Evolutionary conservation across 208 protist species (phyloP).

Genomic region (Vickermania spadyakhi): DNA sequence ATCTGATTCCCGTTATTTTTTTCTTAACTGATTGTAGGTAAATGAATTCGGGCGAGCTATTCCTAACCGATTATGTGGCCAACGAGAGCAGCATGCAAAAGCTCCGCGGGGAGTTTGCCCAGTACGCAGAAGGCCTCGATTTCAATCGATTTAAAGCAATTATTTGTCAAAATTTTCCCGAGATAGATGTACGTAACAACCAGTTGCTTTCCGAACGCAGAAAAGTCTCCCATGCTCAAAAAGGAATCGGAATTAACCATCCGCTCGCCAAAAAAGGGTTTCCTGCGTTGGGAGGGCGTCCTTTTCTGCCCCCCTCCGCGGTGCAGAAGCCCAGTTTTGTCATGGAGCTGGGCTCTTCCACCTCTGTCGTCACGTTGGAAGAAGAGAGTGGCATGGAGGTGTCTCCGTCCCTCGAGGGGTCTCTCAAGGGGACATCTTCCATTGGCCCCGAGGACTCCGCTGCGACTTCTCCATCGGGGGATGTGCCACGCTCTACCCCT

Average conservation of each 20-base stretch:
- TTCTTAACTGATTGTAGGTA: too few species aligned
- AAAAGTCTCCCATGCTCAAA: background rate
- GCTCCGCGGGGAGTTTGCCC: constrained; percentile 5
- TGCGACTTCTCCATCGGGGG: background rate
- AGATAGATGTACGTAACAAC: background rate
- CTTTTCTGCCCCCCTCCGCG: background rate
- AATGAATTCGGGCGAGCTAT: background rate
- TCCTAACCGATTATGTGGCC: background rate
- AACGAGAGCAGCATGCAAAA: constrained; percentile 5
- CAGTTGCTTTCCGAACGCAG: background rate
- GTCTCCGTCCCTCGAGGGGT: background rate
- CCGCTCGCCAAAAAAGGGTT: background rate
- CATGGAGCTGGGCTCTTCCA: background rate
- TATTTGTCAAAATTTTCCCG: background rate
- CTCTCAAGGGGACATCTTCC: background rate
- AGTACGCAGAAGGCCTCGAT: constrained; percentile 12
- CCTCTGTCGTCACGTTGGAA: background rate
- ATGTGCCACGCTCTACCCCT: background rate
- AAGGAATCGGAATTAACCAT: background rate
- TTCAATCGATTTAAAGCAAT: constrained; percentile 3
- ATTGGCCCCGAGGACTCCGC: background rate
- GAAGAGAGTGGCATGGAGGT: background rate
- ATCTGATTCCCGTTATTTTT: too few species aligned
- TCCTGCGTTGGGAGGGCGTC: background rate
- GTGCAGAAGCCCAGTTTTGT: background rate